These are phyloP conservation scores for Ailanthus altissimus DNA, from an alignment of 345 rosid species.

Conservation along the genomic window DNA sequence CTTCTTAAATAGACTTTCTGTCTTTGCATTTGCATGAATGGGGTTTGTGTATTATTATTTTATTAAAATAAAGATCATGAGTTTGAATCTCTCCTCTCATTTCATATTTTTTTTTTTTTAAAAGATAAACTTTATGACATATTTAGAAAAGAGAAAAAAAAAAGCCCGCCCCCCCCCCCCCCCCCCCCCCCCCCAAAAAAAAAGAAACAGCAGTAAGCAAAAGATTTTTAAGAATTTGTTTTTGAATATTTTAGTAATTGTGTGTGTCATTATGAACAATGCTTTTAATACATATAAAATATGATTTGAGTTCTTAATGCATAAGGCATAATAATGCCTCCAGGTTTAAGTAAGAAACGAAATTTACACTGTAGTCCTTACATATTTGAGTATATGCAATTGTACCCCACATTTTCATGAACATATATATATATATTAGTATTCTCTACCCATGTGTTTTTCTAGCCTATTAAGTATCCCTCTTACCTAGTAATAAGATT, in stretches of 20 bases:
- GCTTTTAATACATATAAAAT: not conserved
- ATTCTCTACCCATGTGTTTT: not conserved
- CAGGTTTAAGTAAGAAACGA: constrained; percentile 17
- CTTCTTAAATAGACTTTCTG: constrained; percentile 32
- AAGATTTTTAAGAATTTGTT: not conserved
- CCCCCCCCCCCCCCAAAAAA: too few species aligned
- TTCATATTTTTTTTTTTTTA: too few species aligned
- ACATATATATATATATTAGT: not conserved
- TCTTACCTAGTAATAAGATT: not conserved
- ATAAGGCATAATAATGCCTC: not conserved
- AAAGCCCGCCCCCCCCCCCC: too few species aligned
- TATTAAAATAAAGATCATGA: too few species aligned
- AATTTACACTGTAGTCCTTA: constrained; percentile 8
- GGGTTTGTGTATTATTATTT: too few species aligned
- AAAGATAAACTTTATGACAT: too few species aligned
- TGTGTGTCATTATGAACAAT: not conserved
- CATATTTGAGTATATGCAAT: not conserved
- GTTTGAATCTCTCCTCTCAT: too few species aligned
- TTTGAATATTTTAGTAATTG: constrained; percentile 3
- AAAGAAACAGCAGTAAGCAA: constrained; percentile 7
- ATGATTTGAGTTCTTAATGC: constrained; percentile 15
- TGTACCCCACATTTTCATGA: not conserved
- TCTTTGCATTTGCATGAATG: too few species aligned
- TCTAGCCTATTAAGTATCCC: too few species aligned
- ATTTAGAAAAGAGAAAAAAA: constrained; percentile 21